phyloP scores from a whole-genome alignment of 306 rosid genomes.

The Trichosanthes truncata region DNA sequence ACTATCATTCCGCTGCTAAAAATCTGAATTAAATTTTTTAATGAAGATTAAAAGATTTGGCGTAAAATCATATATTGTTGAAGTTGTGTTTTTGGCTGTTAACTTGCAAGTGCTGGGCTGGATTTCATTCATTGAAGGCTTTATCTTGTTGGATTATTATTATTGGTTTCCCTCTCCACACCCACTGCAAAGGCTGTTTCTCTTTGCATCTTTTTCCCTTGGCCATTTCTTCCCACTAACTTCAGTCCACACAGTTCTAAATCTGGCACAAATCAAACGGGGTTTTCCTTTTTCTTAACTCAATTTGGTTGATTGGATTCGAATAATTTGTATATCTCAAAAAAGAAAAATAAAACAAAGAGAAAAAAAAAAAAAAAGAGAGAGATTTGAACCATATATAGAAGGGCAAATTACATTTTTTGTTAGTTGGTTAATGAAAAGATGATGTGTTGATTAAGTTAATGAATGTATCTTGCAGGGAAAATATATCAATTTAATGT shows the following conservation, averaged over 20 bases:
- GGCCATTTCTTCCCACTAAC: not conserved
- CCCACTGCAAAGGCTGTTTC: conserved; percentile 3
- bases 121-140: not conserved
- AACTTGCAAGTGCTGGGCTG: not conserved
- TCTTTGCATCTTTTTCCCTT: not conserved
- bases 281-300: not conserved
- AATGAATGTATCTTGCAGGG: too few species aligned
- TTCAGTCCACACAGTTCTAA: not conserved
- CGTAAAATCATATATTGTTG: too few species aligned
- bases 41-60: too few species aligned
- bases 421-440: too few species aligned
- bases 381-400: not conserved
- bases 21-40: too few species aligned
- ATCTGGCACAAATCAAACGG: not conserved
- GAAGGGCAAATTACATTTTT: too few species aligned
- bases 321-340: not conserved
- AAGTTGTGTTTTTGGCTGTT: too few species aligned
- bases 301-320: not conserved
- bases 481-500: too few species aligned
- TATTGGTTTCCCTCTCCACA: not conserved
- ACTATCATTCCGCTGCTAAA: too few species aligned
- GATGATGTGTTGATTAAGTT: too few species aligned
- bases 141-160: not conserved
- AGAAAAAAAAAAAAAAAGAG: too few species aligned
- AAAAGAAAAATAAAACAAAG: not conserved